Percentiles rank a stretch among this genome's conserved stretches.
Evolutionary conservation across 2,329 filamentous ascomycete genomes (phyloP).

Genomic region (Alternaria gaisen): DNA sequence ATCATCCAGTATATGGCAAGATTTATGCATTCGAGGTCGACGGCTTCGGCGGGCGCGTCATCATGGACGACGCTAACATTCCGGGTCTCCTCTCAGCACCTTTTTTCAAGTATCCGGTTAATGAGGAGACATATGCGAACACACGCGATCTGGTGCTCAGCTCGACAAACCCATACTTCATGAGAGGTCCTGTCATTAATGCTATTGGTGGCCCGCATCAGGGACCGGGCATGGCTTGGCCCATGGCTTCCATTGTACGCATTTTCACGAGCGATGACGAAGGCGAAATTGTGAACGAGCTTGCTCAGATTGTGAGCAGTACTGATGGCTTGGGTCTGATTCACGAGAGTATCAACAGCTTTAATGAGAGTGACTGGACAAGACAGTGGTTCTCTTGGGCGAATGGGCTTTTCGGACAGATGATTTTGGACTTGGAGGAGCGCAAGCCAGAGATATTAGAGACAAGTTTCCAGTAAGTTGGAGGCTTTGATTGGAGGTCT

Average conservation of each 20-base stretch:
- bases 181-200: constrained; percentile 59
- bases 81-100: constrained; percentile 72
- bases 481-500: background rate
- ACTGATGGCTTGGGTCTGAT: constrained; percentile 61
- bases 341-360: constrained; percentile 62
- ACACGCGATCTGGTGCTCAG: constrained; percentile 58
- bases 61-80: constrained; percentile 79
- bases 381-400: constrained; percentile 63
- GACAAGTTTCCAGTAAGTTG: constrained; percentile 54
- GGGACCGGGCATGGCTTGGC: constrained; percentile 60
- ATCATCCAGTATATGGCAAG: constrained; percentile 48
- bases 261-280: constrained; percentile 61
- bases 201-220: constrained; percentile 60
- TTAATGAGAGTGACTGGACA: constrained; percentile 57
- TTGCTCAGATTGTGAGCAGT: constrained; percentile 57
- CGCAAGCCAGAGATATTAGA: constrained; percentile 55
- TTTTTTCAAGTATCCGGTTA: constrained; percentile 66
- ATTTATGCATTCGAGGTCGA: constrained; percentile 62
- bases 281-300: constrained; percentile 55
- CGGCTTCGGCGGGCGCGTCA: constrained; percentile 58
- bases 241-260: constrained; percentile 61
- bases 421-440: constrained; percentile 57
- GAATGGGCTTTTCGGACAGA: constrained; percentile 61
- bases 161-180: constrained; percentile 60
- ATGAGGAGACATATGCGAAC: constrained; percentile 56